Conservation (phyloP, 2,329 filamentous ascomycete species). For the Fusarium sp. region DNA sequence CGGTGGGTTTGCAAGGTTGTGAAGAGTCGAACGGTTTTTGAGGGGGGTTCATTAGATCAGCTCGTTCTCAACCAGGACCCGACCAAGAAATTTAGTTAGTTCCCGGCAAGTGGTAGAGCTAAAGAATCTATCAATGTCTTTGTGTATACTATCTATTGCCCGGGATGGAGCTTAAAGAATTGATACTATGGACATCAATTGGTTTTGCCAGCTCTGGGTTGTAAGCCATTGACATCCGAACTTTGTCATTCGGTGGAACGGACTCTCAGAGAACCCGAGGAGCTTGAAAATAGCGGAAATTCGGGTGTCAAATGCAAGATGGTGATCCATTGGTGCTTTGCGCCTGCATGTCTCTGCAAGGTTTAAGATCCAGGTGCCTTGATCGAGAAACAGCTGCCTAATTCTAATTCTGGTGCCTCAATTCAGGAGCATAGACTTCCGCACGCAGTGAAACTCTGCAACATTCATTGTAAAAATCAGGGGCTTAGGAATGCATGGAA, state of each 20-base stretch:
- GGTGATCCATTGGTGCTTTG: constrained; percentile 3
- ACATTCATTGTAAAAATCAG: background rate
- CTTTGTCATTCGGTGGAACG: background rate
- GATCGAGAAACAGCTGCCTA: background rate
- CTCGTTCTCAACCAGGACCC: background rate
- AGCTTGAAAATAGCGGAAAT: background rate
- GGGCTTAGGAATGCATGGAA: background rate
- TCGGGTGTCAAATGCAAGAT: background rate
- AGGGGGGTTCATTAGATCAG: background rate
- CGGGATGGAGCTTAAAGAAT: background rate
- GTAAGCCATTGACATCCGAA: too few species aligned
- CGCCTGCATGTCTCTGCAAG: background rate
- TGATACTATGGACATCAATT: background rate
- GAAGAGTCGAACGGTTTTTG: constrained; percentile 6
- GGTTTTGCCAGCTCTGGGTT: background rate
- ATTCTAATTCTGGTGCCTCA: constrained; percentile 1
- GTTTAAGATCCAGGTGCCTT: background rate
- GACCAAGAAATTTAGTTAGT: background rate
- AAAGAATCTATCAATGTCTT: background rate
- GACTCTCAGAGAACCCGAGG: background rate
- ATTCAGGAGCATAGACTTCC: background rate
- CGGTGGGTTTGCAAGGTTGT: background rate
- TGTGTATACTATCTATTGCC: background rate
- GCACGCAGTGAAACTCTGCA: too few species aligned
- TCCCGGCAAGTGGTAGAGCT: too few species aligned